phyloP scores from a whole-genome alignment of 768 basidiomycete species.

The Hygrocybe punicea region DNA sequence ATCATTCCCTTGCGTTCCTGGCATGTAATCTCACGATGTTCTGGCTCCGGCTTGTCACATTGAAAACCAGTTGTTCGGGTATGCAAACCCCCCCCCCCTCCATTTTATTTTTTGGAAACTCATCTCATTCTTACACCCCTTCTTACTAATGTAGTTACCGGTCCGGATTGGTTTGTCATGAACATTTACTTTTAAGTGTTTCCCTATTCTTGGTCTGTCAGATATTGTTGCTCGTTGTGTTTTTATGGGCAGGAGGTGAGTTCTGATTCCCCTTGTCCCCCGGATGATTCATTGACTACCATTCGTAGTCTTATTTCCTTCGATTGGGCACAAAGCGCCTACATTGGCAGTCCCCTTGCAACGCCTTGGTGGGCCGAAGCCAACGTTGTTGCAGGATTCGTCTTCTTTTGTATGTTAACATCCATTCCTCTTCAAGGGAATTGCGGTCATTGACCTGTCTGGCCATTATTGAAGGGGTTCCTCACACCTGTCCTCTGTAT shows the following conservation, averaged over 20 bases:
- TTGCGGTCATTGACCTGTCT: not conserved
- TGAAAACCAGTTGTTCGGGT: constrained; percentile 77
- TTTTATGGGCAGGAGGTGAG: constrained; percentile 9
- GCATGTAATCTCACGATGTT: not conserved
- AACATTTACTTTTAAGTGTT: not conserved
- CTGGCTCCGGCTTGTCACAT: not conserved
- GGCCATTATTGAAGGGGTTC: constrained; percentile 49
- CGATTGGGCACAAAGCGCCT: constrained; percentile 72
- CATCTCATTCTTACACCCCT: too few relatives aligned
- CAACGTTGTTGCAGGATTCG: constrained; percentile 59
- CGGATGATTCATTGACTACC: constrained; percentile 21
- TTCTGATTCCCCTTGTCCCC: not conserved
- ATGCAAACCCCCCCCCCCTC: constrained; percentile 39
- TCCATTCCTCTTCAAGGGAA: not conserved
- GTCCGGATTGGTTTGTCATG: constrained; percentile 16
- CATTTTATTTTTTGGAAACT: not conserved
- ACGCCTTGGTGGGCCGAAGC: constrained; percentile 84
- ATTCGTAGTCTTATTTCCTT: constrained; percentile 68
- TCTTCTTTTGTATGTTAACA: constrained; percentile 60
- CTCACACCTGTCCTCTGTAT: constrained; percentile 52
- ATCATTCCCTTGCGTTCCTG: not conserved
- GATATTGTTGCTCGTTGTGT: not conserved
- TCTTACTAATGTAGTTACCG: constrained; percentile 10
- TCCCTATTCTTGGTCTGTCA: not conserved
- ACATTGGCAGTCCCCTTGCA: constrained; percentile 67